phyloP scores from a whole-genome alignment of 129 eudicot species.

The Flaveria robusta region DNA sequence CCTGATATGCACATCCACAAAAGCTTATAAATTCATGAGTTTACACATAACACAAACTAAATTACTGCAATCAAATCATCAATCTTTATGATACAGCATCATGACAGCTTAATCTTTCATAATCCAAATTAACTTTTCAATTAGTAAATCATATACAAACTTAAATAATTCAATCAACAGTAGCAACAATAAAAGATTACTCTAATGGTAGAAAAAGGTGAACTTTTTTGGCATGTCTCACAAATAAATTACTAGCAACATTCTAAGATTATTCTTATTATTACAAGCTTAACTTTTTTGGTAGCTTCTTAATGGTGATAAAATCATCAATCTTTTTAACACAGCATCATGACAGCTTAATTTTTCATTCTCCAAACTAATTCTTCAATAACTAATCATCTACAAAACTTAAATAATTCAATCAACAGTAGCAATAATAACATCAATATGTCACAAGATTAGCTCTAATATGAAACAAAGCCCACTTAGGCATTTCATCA shows the following conservation, averaged over 20 bases:
- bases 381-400: too few species aligned
- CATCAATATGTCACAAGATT: not conserved
- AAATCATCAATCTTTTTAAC: not conserved
- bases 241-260: not conserved
- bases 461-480: not conserved
- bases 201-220: too few species aligned
- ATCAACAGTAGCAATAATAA: not conserved
- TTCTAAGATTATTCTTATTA: too few species aligned
- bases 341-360: not conserved
- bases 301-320: constrained; percentile 5
- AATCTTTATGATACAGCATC: not conserved
- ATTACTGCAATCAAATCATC: not conserved
- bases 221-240: not conserved
- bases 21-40: not conserved
- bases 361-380: not conserved
- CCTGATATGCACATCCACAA: constrained; percentile 43
- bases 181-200: not conserved
- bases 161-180: not conserved
- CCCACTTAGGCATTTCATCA: not conserved
- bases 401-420: not conserved
- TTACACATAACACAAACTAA: not conserved
- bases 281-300: not conserved
- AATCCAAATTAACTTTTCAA: too few species aligned
- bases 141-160: too few species aligned
- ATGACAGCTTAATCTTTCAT: not conserved